Conservation (phyloP, 257 asterid genomes). For the Rubia yunnanensis region DNA sequence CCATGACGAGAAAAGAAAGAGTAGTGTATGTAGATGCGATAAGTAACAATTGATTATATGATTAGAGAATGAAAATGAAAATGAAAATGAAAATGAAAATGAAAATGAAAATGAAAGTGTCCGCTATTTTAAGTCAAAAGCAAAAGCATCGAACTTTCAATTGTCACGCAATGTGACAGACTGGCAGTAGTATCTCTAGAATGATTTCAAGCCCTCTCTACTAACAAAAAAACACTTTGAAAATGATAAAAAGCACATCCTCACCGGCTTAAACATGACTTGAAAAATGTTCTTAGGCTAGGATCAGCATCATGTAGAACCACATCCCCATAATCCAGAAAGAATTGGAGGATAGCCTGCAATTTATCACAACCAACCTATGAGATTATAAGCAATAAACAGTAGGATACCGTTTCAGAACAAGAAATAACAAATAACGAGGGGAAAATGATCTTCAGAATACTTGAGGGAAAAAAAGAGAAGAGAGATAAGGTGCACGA, state of each 20-base stretch:
- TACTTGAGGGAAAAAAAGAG: not conserved
- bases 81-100: too few species aligned
- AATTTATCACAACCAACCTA: slow-evolving; percentile 11
- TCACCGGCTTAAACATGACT: slow-evolving; percentile 85
- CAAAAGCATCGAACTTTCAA: not conserved
- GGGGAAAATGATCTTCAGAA: not conserved
- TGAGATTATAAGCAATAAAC: slow-evolving; percentile 10
- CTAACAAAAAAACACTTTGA: not conserved
- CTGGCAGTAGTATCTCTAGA: not conserved
- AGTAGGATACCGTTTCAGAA: not conserved
- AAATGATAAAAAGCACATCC: slow-evolving; percentile 13
- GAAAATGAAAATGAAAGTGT: too few species aligned
- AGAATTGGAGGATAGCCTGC: slow-evolving; percentile 83
- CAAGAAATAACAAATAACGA: not conserved
- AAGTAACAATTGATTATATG: not conserved
- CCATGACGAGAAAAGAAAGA: not conserved
- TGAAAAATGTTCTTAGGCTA: slow-evolving; percentile 66
- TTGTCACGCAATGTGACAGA: not conserved
- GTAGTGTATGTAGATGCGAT: not conserved
- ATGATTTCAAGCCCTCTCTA: not conserved
- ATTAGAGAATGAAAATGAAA: too few species aligned
- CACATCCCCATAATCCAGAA: slow-evolving; percentile 74
- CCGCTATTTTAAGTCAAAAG: not conserved
- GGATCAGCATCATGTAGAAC: slow-evolving; percentile 92
- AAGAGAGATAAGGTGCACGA: not conserved